Evolutionary conservation across 176 grass and related monocot genomes (phyloP).

Genomic region (Pontederia paniculata): DNA sequence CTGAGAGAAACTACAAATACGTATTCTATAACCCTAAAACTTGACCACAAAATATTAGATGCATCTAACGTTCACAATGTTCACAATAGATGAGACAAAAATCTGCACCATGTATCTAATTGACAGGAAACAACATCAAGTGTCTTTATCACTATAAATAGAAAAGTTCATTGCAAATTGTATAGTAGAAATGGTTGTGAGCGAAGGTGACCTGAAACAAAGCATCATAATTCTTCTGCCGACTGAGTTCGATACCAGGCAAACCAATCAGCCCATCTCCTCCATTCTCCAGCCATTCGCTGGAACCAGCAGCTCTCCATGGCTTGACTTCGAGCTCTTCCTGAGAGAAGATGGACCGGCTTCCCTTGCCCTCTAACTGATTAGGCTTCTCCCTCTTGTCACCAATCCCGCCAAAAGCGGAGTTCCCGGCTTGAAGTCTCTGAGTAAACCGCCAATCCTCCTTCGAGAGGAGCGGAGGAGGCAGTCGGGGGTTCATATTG

Average conservation of each 20-base stretch:
- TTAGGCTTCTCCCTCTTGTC: conserved; percentile 29
- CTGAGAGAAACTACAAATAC: too few relatives aligned
- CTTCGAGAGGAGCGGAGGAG: conserved; percentile 52
- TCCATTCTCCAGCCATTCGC: conserved; percentile 1
- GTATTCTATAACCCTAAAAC: too few relatives aligned
- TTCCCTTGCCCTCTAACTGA: not conserved
- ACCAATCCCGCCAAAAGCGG: conserved; percentile 36
- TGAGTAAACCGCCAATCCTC: conserved; percentile 56
- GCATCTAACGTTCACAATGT: too few relatives aligned
- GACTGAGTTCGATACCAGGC: conserved; percentile 34
- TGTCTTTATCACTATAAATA: not conserved
- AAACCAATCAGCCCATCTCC: conserved; percentile 25
- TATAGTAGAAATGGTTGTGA: not conserved
- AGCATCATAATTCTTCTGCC: conserved; percentile 32
- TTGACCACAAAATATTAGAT: too few relatives aligned
- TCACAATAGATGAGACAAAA: too few relatives aligned
- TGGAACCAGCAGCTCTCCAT: not conserved
- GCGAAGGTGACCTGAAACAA: conserved; percentile 55
- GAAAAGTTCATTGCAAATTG: conserved; percentile 11
- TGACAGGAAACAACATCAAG: not conserved
- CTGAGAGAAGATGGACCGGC: not conserved
- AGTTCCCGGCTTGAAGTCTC: conserved; percentile 21
- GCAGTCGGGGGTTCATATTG: conserved; percentile 66
- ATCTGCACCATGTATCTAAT: too few relatives aligned
- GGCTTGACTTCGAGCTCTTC: not conserved